Evolutionary conservation across 345 rosid genomes (phyloP), one percentile per base, ranked within the genome.

Genomic region (Barbarea vulgaris): DNA sequence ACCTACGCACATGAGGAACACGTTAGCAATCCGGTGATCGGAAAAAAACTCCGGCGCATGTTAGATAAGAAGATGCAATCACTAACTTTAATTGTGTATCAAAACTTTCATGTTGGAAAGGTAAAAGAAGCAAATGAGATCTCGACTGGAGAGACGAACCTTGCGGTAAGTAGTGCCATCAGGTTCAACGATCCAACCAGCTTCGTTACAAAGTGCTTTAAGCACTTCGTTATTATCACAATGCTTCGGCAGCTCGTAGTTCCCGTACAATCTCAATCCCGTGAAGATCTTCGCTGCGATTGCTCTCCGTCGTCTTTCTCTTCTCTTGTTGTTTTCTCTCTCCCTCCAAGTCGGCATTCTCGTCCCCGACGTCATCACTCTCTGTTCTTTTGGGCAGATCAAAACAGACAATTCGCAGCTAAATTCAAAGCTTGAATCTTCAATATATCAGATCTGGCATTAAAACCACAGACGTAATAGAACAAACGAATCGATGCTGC

Each of bases 221-320:
- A 92, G 93, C 41, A 92, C 96, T 47, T 92, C 96, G 58, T 92
- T 92, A 79, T 90, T 92, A 76, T 92, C 97, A 46, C 94, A 92
- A 83, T 92, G 97, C 84, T 92, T 92, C 0, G 97, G 97, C 6
- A 92, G 96, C 85, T 87, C 87, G 84, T 71, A 92, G 77, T 87
- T 90, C 0, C 97, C 97, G 60, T 86, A 88, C 88, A 86, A 83
- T 83, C 97, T 83, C 9, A 92, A 83, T 17, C 97, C 97, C 1
- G 94, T 37, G 81, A 86, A 92, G 79, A 92, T 90, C 83, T 92
- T 92, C 4, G 96, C 93, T 2, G 96, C 93, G 24, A 90, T 86
- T 15, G 97, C 97, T 83, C 97, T 83, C 83, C 97, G 72, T 72
- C 93, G 64, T 77, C 97, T 74, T 81, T 92, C 97, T 67, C 97